Percentiles rank a stretch among this genome's conserved stretches.
phyloP scores from a whole-genome alignment of 73 alveolate species.

The Durusdinium trenchii region DNA sequence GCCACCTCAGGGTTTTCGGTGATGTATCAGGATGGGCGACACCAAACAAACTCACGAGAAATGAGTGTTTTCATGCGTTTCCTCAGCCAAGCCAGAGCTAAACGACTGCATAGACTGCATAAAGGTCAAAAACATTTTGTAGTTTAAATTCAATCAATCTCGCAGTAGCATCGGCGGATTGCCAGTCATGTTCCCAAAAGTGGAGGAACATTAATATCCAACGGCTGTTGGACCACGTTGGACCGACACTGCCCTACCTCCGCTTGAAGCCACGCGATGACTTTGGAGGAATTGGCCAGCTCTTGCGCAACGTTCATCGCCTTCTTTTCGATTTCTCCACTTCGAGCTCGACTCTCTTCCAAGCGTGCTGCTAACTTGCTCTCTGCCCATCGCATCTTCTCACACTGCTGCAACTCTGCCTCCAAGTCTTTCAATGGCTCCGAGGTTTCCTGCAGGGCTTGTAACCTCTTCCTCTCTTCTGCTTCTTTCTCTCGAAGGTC shows the following conservation, averaged over 20 bases:
- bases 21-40: too few species aligned
- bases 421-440: background rate
- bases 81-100: too few species aligned
- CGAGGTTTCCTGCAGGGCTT: background rate
- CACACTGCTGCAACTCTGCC: background rate
- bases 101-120: too few species aligned
- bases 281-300: slow-evolving; percentile 62
- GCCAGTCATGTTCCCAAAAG: too few species aligned
- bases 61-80: too few species aligned
- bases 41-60: too few species aligned
- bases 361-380: background rate
- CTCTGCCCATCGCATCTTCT: slow-evolving; percentile 29
- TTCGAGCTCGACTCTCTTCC: slow-evolving; percentile 2
- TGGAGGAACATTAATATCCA: too few species aligned
- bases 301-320: slow-evolving; percentile 74
- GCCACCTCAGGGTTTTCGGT: too few species aligned
- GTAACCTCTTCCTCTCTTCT: background rate
- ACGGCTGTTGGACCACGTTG: too few species aligned
- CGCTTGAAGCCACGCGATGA: slow-evolving; percentile 74
- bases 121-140: too few species aligned
- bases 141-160: too few species aligned
- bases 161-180: too few species aligned
- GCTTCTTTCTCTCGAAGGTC: background rate
- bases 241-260: slow-evolving; percentile 13
- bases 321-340: slow-evolving; percentile 9